Percentiles rank a stretch among this genome's conserved stretches.
Conservation (phyloP, 225 moss, liverwort and hornwort species). For the Antitrichia curtipendula region DNA sequence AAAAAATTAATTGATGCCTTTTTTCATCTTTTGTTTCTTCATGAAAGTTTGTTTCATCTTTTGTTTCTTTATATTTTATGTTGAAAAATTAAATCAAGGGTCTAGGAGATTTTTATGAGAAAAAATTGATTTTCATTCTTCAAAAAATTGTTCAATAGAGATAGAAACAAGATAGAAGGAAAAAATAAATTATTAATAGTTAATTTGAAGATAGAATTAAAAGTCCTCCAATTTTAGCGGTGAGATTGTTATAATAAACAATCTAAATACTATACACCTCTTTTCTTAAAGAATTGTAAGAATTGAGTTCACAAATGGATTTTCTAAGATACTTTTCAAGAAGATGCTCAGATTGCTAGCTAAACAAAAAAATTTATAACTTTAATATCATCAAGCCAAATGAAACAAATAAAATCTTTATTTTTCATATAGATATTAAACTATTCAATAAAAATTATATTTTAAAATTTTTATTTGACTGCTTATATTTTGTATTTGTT, state of each 20-base stretch:
- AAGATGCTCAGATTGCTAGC: neutral
- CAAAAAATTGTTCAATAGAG: neutral
- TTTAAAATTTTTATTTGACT: neutral
- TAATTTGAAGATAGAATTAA: neutral
- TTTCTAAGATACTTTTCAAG: neutral
- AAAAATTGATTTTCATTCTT: neutral
- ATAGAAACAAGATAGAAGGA: neutral
- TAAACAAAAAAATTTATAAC: neutral
- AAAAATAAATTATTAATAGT: neutral
- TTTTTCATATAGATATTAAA: neutral
- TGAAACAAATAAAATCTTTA: neutral
- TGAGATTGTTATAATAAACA: neutral
- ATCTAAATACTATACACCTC: neutral
- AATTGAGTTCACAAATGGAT: neutral
- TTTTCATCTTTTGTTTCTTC: neutral
- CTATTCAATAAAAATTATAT: neutral
- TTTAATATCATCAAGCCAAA: neutral
- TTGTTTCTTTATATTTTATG: neutral
- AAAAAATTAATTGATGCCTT: neutral
- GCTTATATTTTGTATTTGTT: neutral
- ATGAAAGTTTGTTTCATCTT: neutral
- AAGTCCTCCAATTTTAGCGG: fast-evolving
- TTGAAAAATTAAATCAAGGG: neutral
- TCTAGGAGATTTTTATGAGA: too few species aligned
- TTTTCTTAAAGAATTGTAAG: neutral